phyloP scores from a whole-genome alignment of 306 rosid species.

The Lagenaria siceraria region DNA sequence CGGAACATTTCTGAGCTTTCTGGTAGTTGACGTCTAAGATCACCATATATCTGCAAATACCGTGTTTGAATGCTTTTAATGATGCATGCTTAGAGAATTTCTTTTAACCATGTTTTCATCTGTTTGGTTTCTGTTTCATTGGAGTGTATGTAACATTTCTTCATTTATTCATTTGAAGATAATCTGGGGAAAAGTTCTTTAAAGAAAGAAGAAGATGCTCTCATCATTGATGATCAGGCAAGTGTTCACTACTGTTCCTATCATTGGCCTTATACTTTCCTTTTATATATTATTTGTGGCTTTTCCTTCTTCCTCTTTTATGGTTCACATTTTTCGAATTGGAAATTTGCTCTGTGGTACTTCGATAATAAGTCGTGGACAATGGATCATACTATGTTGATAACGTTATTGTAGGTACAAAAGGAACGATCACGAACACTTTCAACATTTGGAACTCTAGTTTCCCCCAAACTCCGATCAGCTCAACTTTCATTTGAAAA shows the following conservation, averaged over 20 bases:
- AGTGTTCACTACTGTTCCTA: background rate
- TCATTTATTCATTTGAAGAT: background rate
- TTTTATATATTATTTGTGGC: background rate
- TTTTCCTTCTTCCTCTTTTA: background rate
- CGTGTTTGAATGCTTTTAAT: background rate
- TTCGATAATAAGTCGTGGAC: background rate
- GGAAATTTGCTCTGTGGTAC: conserved; percentile 8
- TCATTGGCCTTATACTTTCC: background rate
- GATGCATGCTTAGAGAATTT: background rate
- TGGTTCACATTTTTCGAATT: background rate
- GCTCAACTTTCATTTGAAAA: conserved; percentile 79
- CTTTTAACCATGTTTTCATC: background rate
- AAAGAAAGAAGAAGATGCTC: conserved; percentile 6
- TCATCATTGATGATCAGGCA: conserved; percentile 9
- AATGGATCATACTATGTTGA: conserved; percentile 12
- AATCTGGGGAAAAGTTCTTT: background rate
- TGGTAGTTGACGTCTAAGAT: conserved; percentile 11
- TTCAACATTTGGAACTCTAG: conserved; percentile 60
- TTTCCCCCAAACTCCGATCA: conserved; percentile 83
- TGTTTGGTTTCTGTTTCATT: background rate
- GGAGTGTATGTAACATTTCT: background rate
- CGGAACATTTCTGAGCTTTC: conserved; percentile 19
- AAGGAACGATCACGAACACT: conserved; percentile 56
- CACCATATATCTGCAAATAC: too few relatives aligned
- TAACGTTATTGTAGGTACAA: conserved; percentile 27